Evolutionary conservation across 2,329 filamentous ascomycete species (phyloP).

Genomic region (Pyrenochaeta sp.): DNA sequence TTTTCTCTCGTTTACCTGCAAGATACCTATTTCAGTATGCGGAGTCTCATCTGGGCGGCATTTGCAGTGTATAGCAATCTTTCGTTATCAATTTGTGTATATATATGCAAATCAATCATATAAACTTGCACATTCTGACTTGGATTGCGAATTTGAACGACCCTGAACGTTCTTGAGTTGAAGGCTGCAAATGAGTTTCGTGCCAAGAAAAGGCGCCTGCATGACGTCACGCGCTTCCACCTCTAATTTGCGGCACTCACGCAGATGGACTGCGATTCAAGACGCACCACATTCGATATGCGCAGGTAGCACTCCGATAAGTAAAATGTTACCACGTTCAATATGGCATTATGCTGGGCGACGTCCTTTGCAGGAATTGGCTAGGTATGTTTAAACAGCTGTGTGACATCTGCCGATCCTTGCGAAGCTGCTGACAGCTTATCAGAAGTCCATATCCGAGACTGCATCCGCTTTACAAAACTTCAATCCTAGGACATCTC

Average conservation of each 20-base stretch:
- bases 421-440: constrained; percentile 25
- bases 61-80: constrained; percentile 40
- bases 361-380: constrained; percentile 25
- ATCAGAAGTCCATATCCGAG: constrained; percentile 21
- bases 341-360: constrained; percentile 30
- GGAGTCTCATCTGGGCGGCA: constrained; percentile 42
- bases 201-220: constrained; percentile 11
- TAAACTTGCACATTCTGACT: neutral
- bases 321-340: constrained; percentile 28
- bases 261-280: neutral
- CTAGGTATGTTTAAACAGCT: constrained; percentile 33
- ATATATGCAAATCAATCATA: constrained; percentile 23
- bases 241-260: constrained; percentile 3
- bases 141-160: too few species aligned
- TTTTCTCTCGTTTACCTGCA: constrained; percentile 42
- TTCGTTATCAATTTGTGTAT: constrained; percentile 29
- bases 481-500: neutral
- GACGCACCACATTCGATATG: constrained; percentile 19
- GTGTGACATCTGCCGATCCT: constrained; percentile 33
- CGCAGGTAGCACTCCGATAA: constrained; percentile 7
- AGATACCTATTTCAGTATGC: constrained; percentile 47
- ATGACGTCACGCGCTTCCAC: constrained; percentile 17
- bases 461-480: constrained; percentile 5
- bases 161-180: too few species aligned
- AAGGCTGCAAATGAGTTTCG: too few species aligned